Percentiles rank a stretch among this genome's conserved stretches.
phyloP scores from a whole-genome alignment of 208 protist species.

The Acanthamoeba sp. region DNA sequence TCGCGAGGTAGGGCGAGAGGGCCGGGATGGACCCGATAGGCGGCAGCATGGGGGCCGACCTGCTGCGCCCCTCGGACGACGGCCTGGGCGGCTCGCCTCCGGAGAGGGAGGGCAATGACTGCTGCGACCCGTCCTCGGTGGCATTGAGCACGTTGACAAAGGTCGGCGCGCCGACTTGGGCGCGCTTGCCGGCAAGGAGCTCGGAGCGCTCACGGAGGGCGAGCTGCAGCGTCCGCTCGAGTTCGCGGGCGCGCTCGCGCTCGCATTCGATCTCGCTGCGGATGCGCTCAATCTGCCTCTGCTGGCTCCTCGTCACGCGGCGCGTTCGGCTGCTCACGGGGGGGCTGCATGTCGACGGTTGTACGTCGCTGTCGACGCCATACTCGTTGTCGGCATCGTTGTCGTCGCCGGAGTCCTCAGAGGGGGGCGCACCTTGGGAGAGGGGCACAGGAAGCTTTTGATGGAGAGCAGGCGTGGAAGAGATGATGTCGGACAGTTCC shows the following conservation, averaged over 20 bases:
- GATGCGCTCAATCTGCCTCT: neutral
- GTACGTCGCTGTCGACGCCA: neutral
- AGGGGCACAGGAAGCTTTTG: no score
- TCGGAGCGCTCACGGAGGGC: conserved; percentile 5
- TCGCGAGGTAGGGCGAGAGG: neutral
- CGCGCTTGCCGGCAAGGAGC: neutral
- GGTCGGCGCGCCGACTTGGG: neutral
- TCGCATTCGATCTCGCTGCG: neutral
- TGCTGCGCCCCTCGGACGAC: neutral
- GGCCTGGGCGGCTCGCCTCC: no score
- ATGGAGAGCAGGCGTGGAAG: neutral
- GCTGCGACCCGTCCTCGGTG: neutral
- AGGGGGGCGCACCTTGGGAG: no score
- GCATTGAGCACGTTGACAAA: neutral
- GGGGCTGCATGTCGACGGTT: no score
- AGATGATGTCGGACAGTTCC: conserved; percentile 16
- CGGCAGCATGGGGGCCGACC: neutral
- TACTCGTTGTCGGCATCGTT: neutral
- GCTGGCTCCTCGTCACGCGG: neutral
- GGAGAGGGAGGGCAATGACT: neutral
- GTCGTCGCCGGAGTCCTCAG: neutral
- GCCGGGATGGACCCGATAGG: neutral
- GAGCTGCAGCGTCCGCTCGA: neutral
- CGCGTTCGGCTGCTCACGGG: neutral
- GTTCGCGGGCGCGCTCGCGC: neutral